Conservation (phyloP, 441 rosid genomes). For the Jatropha podagrica region DNA sequence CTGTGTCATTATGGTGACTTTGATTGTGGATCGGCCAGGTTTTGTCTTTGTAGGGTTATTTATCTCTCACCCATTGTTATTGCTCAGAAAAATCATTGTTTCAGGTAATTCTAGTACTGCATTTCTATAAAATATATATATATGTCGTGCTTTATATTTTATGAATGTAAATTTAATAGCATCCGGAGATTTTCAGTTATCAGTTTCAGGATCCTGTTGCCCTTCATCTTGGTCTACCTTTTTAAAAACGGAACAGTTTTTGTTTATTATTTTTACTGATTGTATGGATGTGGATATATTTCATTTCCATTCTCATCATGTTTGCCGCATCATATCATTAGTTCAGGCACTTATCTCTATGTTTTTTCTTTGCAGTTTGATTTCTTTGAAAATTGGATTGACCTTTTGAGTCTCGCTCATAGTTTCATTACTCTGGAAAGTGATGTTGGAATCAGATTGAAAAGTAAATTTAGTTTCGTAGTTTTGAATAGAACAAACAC, state of each 20-base stretch:
- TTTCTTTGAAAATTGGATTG: not conserved
- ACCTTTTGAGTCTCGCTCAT: not conserved
- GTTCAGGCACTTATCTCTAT: not conserved
- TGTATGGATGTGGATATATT: not conserved
- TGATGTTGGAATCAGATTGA: not conserved
- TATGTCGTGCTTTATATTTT: not conserved
- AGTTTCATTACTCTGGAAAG: not conserved
- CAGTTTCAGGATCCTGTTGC: not conserved
- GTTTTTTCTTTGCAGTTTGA: not conserved
- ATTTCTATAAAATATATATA: too few relatives aligned
- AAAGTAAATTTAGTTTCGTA: not conserved
- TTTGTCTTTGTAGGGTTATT: not conserved
- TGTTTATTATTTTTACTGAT: not conserved
- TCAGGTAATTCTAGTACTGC: not conserved
- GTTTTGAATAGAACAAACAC: not conserved
- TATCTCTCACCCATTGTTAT: not conserved
- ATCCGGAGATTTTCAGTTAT: not conserved
- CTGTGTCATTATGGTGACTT: not conserved
- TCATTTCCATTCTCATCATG: not conserved
- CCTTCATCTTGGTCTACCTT: not conserved
- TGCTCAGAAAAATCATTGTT: not conserved
- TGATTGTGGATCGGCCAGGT: not conserved
- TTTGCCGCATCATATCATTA: not conserved
- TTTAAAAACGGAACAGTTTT: not conserved
- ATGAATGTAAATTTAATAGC: not conserved